Conservation (phyloP, 495 filamentous ascomycete species). For the Aspergillus bertholletiae region DNA sequence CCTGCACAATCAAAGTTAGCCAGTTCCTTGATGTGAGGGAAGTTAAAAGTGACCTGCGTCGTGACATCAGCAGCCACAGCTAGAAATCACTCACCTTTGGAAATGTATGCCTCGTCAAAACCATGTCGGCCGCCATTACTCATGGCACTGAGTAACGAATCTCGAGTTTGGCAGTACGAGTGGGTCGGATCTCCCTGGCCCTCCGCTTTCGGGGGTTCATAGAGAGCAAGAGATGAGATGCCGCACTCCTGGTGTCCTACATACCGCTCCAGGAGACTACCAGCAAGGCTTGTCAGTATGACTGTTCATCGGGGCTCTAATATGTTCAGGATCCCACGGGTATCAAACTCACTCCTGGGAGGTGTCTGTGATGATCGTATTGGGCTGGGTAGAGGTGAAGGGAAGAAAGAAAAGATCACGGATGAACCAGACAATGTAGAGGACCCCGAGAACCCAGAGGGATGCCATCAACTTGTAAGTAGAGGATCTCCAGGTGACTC, state of each 20-base stretch:
- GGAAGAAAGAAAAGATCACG: constrained; percentile 44
- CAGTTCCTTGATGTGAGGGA: background rate
- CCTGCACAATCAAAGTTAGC: constrained; percentile 16
- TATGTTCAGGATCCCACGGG: background rate
- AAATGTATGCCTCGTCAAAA: constrained; percentile 41
- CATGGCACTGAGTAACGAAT: constrained; percentile 39
- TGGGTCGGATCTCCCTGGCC: constrained; percentile 11
- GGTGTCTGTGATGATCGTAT: constrained; percentile 3
- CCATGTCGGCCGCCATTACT: constrained; percentile 45
- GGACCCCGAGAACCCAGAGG: constrained; percentile 42
- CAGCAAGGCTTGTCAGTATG: constrained; percentile 15
- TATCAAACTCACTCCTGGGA: constrained; percentile 18
- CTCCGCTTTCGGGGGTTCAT: constrained; percentile 26
- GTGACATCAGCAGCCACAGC: background rate
- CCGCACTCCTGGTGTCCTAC: constrained; percentile 43
- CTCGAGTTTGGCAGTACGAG: constrained; percentile 35
- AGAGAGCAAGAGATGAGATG: constrained; percentile 40
- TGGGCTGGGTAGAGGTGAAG: constrained; percentile 23
- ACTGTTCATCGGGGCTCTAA: background rate
- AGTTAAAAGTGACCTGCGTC: background rate
- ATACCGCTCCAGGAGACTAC: constrained; percentile 42
- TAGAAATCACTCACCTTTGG: constrained; percentile 28
- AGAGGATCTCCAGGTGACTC: constrained; percentile 49
- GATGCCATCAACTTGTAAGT: constrained; percentile 48
- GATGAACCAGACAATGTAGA: constrained; percentile 48